These are phyloP conservation scores for Xeromyces bisporus DNA, from an alignment of 495 filamentous ascomycete species.

Conservation along the genomic window DNA sequence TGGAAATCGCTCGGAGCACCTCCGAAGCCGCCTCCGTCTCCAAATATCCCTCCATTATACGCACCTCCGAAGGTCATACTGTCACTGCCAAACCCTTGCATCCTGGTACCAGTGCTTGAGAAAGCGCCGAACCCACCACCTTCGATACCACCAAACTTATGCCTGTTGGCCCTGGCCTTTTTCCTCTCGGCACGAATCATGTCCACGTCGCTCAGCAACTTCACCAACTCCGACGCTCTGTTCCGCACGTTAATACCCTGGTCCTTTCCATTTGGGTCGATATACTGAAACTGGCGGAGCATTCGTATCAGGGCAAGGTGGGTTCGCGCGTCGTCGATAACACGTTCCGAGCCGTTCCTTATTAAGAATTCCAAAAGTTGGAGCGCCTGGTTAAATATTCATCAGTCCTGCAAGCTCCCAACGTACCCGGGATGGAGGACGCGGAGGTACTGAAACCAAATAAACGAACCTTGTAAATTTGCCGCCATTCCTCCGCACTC, in stretches of 20 bases:
- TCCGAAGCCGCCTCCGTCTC: conserved; percentile 79
- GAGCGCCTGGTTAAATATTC: no score
- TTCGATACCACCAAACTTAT: conserved; percentile 89
- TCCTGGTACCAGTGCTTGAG: conserved; percentile 41
- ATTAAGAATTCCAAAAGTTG: conserved; percentile 95
- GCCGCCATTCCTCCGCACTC: conserved; percentile 93
- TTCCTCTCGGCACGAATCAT: conserved; percentile 83
- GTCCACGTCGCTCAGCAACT: conserved; percentile 86
- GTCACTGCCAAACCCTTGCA: conserved; percentile 81
- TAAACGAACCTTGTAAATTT: conserved; percentile 75
- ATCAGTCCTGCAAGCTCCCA: no score
- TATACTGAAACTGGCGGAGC: conserved; percentile 96
- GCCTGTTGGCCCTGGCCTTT: conserved; percentile 74
- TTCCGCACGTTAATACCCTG: conserved; percentile 97
- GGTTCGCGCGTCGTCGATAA: conserved; percentile 92
- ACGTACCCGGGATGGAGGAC: no score
- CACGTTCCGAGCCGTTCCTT: conserved; percentile 94
- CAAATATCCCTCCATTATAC: conserved; percentile 76
- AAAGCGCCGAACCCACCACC: conserved; percentile 54
- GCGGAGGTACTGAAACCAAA: background rate
- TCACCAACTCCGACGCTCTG: conserved; percentile 84
- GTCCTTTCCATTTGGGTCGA: conserved; percentile 93
- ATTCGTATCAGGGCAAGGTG: conserved; percentile 93
- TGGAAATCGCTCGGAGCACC: conserved; percentile 54
- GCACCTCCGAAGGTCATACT: conserved; percentile 50